A percentile compares a stretch with the other conserved stretches of the same genome.
Conservation (phyloP, 495 filamentous ascomycete species). For the Chaetomium fimeti region DNA sequence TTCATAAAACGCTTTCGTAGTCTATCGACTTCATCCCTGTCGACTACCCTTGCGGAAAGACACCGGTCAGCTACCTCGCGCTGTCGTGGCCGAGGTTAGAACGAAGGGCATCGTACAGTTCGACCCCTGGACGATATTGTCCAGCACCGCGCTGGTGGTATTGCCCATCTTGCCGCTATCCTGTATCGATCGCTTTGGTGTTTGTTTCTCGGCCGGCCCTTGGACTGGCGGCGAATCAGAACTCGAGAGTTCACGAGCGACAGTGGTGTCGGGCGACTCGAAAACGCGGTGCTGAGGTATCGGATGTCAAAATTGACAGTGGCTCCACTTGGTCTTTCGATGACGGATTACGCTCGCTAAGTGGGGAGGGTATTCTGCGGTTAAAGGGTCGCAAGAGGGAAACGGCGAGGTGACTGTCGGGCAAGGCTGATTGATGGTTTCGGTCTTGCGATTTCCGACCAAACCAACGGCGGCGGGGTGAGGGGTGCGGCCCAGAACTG, state of each 20-base stretch:
- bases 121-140: conserved; percentile 91
- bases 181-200: conserved; percentile 1
- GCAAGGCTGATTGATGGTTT: conserved; percentile 17
- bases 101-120: conserved; percentile 65
- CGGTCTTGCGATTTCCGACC: background rate
- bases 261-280: background rate
- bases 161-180: conserved; percentile 68
- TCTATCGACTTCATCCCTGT: conserved; percentile 93
- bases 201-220: background rate
- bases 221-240: background rate
- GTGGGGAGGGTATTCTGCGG: background rate
- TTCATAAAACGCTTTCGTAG: conserved; percentile 98
- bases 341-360: background rate
- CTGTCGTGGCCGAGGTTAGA: background rate
- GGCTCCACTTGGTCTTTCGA: background rate
- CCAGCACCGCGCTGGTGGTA: conserved; percentile 77
- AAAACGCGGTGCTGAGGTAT: background rate
- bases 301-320: background rate
- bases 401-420: background rate
- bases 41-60: conserved; percentile 58
- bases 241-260: background rate
- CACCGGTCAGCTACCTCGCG: conserved; percentile 9
- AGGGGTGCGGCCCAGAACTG: background rate
- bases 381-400: background rate
- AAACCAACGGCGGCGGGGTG: conserved; percentile 4